Percentiles rank a stretch among this genome's conserved stretches.
Conservation (phyloP, 1,284 basidiomycete species). For the Tetrapyrgos nigripes region DNA sequence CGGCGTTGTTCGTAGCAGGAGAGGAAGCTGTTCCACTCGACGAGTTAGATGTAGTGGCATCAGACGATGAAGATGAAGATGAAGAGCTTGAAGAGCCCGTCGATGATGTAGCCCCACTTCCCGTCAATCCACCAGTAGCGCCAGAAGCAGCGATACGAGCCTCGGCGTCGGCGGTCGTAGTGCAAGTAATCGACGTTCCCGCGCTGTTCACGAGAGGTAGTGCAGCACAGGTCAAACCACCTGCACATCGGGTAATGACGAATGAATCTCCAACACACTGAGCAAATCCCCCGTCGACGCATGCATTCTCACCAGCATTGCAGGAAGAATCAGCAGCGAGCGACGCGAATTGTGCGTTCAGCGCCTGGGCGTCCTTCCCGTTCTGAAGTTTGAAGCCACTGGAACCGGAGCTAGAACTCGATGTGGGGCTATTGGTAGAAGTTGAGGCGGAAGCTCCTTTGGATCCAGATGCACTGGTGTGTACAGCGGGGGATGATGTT, state of each 20-base stretch:
- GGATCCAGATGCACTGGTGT: conserved; percentile 3
- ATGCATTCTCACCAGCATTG: conserved; percentile 47
- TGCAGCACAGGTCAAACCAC: conserved; percentile 8
- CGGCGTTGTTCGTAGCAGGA: background rate
- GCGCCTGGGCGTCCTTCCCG: conserved; percentile 54
- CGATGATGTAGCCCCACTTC: no score
- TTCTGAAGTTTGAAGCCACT: conserved; percentile 53
- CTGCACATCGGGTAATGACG: conserved; percentile 18
- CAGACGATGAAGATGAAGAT: background rate
- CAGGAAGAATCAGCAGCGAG: conserved; percentile 47
- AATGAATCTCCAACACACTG: conserved; percentile 50
- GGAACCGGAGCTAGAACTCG: conserved; percentile 19
- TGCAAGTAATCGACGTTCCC: conserved; percentile 17
- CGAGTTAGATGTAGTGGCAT: background rate
- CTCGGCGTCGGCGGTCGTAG: conserved; percentile 17
- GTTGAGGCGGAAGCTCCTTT: conserved; percentile 5
- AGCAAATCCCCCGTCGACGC: conserved; percentile 34
- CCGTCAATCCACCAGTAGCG: conserved; percentile 9
- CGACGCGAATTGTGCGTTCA: conserved; percentile 53
- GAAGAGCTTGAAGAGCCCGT: background rate
- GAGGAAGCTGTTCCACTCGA: background rate
- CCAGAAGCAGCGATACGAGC: conserved; percentile 18
- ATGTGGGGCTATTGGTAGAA: conserved; percentile 22
- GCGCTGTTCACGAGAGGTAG: conserved; percentile 17
- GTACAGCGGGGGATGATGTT: background rate